These are phyloP conservation scores for Cutaneotrichosporon spelunceum DNA, from an alignment of 1,284 basidiomycete species.

Conservation along the genomic window DNA sequence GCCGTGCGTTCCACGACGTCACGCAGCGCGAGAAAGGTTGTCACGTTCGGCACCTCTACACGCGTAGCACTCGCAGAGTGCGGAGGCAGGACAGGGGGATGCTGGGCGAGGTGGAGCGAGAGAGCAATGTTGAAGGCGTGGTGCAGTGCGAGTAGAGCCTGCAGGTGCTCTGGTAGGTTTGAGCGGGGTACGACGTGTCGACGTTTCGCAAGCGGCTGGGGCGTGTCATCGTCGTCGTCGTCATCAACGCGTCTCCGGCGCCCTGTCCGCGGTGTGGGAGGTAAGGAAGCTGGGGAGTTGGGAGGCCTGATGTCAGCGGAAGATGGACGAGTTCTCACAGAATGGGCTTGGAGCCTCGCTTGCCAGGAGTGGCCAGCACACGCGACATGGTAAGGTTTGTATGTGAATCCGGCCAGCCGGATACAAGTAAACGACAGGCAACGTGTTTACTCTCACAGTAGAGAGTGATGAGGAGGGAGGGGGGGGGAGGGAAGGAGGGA, in stretches of 20 bases:
- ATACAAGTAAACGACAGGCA: neutral
- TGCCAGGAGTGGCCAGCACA: conserved; percentile 11
- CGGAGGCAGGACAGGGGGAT: conserved; percentile 50
- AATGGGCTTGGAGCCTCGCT: conserved; percentile 7
- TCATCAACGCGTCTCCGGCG: conserved; percentile 11
- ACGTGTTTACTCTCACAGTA: neutral
- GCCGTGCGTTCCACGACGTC: conserved; percentile 48
- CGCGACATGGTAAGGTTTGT: conserved; percentile 8
- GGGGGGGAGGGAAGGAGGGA: neutral
- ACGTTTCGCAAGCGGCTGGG: neutral
- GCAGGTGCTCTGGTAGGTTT: conserved; percentile 44
- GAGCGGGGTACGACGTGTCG: neutral
- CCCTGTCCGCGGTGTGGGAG: conserved; percentile 10
- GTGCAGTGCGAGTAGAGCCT: conserved; percentile 46
- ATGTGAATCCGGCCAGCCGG: conserved; percentile 10
- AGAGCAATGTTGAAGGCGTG: conserved; percentile 49
- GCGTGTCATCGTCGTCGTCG: neutral
- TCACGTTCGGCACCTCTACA: conserved; percentile 44
- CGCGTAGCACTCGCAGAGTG: conserved; percentile 34
- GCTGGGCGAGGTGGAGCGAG: conserved; percentile 48
- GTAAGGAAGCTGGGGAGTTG: conserved; percentile 15
- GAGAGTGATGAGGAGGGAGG: neutral
- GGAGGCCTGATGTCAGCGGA: conserved; percentile 1
- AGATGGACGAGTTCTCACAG: neutral
- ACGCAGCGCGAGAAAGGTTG: conserved; percentile 43